Percentiles rank a stretch among this genome's conserved stretches.
Conservation (phyloP, 2,329 filamentous ascomycete species). For the Neurospora crassa region DNA sequence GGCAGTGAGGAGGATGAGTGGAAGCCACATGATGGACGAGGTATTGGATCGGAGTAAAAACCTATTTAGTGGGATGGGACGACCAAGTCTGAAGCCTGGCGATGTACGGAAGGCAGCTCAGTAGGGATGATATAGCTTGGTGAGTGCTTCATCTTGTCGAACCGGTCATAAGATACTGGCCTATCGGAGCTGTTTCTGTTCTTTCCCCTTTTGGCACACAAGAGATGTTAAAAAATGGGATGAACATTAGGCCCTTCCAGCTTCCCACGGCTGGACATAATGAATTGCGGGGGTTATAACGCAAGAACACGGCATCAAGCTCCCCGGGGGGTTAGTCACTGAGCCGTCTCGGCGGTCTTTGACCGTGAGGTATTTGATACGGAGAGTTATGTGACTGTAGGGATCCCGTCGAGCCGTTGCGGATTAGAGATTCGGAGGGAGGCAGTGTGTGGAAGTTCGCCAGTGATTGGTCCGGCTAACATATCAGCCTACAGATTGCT, state of each 20-base stretch:
- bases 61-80: background rate
- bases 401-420: background rate
- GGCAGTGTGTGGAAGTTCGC: background rate
- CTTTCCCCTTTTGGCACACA: background rate
- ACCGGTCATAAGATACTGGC: background rate
- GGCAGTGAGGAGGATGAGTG: slow-evolving; percentile 6
- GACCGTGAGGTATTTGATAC: slow-evolving; percentile 3
- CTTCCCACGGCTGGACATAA: background rate
- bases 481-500: background rate
- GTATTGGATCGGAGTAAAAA: background rate
- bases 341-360: slow-evolving; percentile 2
- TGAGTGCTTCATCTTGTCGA: background rate
- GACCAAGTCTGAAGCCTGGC: background rate
- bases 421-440: background rate
- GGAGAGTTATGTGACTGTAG: slow-evolving; percentile 1
- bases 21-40: slow-evolving; percentile 8
- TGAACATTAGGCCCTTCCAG: background rate
- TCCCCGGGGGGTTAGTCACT: slow-evolving; percentile 11
- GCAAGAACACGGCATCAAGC: slow-evolving; percentile 10
- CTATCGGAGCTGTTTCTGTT: background rate
- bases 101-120: background rate
- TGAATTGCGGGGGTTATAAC: slow-evolving; percentile 5
- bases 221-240: background rate
- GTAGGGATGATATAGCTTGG: slow-evolving; percentile 3
- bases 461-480: background rate